Conservation (phyloP, 352 stramenopile genomes). For the Globisporangium emineosum region DNA sequence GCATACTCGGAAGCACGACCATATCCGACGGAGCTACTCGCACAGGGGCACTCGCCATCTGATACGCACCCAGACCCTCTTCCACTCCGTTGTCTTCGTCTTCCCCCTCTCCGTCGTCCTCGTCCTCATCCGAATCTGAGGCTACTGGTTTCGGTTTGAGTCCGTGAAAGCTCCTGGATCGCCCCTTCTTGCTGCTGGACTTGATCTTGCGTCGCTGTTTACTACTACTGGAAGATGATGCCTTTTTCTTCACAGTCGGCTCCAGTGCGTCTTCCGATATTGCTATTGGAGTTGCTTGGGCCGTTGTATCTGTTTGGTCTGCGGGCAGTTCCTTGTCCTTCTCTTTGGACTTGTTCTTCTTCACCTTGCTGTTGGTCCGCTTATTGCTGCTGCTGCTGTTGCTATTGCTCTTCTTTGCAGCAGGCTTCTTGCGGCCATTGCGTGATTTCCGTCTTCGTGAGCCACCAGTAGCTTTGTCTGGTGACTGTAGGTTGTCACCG, state of each 20-base stretch:
- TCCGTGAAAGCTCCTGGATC: neutral
- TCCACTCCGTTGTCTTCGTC: neutral
- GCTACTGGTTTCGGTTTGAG: constrained; percentile 1
- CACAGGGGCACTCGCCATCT: neutral
- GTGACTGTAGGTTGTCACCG: neutral
- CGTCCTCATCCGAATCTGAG: constrained; percentile 6
- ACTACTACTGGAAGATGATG: neutral
- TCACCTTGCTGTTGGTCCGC: constrained; percentile 9
- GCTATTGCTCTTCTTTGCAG: constrained; percentile 3
- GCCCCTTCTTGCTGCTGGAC: constrained; percentile 12
- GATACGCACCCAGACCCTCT: neutral
- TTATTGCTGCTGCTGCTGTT: constrained; percentile 12
- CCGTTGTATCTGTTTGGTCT: neutral
- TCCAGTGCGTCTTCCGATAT: neutral
- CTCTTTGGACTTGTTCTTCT: neutral
- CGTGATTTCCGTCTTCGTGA: constrained; percentile 9
- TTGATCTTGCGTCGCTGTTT: constrained; percentile 15
- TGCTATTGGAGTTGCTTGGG: no score
- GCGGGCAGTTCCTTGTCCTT: neutral
- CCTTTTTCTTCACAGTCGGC: constrained; percentile 12
- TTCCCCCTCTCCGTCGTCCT: constrained; percentile 1
- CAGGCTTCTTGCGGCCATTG: constrained; percentile 12
- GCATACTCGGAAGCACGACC: constrained; percentile 18
- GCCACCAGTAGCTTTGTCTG: neutral
- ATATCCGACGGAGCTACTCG: neutral